These are phyloP conservation scores for Protostelium mycophagum DNA, from an alignment of 78 protist genomes.

Conservation along the genomic window DNA sequence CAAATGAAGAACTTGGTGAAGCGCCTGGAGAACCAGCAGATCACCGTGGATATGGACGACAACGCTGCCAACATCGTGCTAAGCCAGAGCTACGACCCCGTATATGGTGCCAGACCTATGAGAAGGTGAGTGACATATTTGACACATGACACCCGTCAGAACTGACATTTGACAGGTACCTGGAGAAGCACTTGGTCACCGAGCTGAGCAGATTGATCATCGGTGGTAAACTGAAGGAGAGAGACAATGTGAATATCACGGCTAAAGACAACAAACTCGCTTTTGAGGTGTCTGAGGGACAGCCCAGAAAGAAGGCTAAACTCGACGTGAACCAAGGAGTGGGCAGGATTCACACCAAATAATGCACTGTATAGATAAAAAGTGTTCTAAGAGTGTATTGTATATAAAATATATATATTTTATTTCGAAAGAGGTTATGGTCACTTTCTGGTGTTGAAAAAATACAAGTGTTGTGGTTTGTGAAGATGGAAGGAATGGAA, in stretches of 20 bases:
- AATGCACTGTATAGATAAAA: too few relatives aligned
- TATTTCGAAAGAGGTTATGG: too few relatives aligned
- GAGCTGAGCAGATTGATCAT: conserved; percentile 53
- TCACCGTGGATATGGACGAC: conserved; percentile 31
- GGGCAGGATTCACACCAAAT: too few relatives aligned
- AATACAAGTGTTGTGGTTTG: too few relatives aligned
- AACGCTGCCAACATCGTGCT: conserved; percentile 58
- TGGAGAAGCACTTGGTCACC: conserved; percentile 87
- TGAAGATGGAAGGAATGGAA: too few relatives aligned
- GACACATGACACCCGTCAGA: conserved; percentile 74
- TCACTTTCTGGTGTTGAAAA: too few relatives aligned
- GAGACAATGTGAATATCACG: conserved; percentile 2
- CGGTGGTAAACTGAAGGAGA: conserved; percentile 45
- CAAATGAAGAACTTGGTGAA: conserved; percentile 50
- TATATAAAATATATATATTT: too few relatives aligned
- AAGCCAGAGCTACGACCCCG: conserved; percentile 68
- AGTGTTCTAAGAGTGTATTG: too few relatives aligned
- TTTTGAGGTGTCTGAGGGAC: neutral
- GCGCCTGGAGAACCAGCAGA: conserved; percentile 70
- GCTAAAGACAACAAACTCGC: neutral
- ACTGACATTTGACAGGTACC: conserved; percentile 70
- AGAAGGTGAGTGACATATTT: conserved; percentile 21
- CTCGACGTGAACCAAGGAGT: too few relatives aligned
- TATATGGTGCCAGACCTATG: conserved; percentile 95
- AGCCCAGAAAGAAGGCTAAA: too few relatives aligned